Evolutionary conservation across 495 filamentous ascomycete genomes (phyloP).

Genomic region (Penicillium coffeae): DNA sequence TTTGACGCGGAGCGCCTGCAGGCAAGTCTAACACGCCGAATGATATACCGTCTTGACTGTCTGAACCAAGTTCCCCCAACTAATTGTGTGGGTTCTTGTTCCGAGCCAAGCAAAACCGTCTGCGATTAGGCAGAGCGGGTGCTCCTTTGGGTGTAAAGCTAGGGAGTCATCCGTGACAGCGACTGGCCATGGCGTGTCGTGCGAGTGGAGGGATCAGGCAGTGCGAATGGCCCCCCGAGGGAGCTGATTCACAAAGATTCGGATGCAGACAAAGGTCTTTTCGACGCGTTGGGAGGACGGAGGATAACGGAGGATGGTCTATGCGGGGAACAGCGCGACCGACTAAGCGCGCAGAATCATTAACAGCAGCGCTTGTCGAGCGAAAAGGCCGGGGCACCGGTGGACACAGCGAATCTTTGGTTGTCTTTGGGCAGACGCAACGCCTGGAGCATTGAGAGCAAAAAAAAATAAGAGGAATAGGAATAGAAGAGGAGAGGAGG

Average conservation of each 20-base stretch:
- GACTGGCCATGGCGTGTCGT: constrained; percentile 39
- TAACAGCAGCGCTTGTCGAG: constrained; percentile 28
- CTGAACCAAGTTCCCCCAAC: background rate
- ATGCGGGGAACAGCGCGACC: constrained; percentile 40
- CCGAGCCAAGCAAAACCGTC: constrained; percentile 40
- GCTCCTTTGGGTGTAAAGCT: constrained; percentile 35
- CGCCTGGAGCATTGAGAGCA: constrained; percentile 4
- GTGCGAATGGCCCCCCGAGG: background rate
- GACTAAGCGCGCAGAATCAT: constrained; percentile 37
- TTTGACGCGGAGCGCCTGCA: constrained; percentile 15
- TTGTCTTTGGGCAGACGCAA: no score
- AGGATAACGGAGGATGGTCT: constrained; percentile 26
- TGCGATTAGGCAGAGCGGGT: constrained; percentile 47
- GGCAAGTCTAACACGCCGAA: background rate
- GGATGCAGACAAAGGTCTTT: background rate
- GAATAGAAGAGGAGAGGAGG: constrained; percentile 10
- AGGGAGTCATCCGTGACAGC: constrained; percentile 45
- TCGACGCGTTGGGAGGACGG: constrained; percentile 17
- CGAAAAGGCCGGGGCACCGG: constrained; percentile 12
- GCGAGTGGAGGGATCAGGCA: background rate
- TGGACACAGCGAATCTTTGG: constrained; percentile 1
- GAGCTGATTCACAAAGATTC: background rate
- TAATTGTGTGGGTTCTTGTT: constrained; percentile 5
- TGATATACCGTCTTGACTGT: background rate
- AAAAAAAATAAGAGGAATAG: constrained; percentile 10